These are phyloP conservation scores for Lactifluus pinguis DNA, from an alignment of 768 basidiomycete genomes.

Conservation along the genomic window DNA sequence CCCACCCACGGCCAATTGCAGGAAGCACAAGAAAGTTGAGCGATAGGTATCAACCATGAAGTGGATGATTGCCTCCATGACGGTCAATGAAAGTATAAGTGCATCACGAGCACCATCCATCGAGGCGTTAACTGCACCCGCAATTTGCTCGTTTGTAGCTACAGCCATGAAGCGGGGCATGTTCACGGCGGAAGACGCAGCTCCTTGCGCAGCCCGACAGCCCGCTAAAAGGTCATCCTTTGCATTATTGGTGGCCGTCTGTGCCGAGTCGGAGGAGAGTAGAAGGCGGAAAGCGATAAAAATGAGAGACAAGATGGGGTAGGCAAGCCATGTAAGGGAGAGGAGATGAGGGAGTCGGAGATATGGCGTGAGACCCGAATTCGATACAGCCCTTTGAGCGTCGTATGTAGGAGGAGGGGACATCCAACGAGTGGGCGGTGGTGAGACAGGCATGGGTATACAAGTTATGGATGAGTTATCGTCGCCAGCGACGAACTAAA, in stretches of 20 bases:
- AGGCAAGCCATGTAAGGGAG: constrained; percentile 85
- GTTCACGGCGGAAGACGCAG: constrained; percentile 73
- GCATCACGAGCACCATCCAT: constrained; percentile 69
- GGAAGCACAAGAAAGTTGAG: constrained; percentile 87
- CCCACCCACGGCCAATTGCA: constrained; percentile 82
- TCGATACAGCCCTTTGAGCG: constrained; percentile 25
- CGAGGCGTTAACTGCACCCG: constrained; percentile 68
- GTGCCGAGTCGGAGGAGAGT: constrained; percentile 59
- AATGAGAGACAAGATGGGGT: constrained; percentile 80
- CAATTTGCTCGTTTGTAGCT: constrained; percentile 73
- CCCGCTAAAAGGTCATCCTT: constrained; percentile 73
- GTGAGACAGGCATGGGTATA: constrained; percentile 24
- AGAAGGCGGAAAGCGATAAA: constrained; percentile 82
- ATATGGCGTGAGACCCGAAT: constrained; percentile 59
- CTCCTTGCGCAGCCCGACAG: constrained; percentile 77
- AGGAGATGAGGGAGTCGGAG: constrained; percentile 75
- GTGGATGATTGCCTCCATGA: constrained; percentile 82
- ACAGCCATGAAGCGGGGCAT: constrained; percentile 85
- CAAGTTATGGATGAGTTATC: not conserved
- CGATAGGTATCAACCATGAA: constrained; percentile 91
- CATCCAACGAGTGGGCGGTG: constrained; percentile 22
- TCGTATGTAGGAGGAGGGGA: constrained; percentile 52
- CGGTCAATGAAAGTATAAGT: constrained; percentile 64
- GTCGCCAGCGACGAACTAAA: constrained; percentile 20
- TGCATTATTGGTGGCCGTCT: constrained; percentile 56